Conservation (phyloP, 192 early-diverging fungal genomes). For the Umbelopsis sp. region DNA sequence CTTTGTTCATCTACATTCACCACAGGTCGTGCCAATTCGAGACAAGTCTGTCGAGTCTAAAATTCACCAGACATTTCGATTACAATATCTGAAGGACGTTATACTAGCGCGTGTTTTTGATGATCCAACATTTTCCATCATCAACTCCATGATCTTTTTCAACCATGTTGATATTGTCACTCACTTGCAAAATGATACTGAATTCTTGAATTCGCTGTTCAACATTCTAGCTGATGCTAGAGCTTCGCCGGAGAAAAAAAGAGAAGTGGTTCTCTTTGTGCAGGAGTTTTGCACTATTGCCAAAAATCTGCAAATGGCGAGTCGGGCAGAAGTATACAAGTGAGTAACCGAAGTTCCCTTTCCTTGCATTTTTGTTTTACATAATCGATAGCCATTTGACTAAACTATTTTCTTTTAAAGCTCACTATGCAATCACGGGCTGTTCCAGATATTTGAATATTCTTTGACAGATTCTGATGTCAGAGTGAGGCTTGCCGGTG, state of each 20-base stretch:
- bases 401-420: constrained; percentile 38
- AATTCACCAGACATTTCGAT: constrained; percentile 85
- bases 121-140: constrained; percentile 70
- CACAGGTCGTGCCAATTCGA: constrained; percentile 73
- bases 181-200: constrained; percentile 68
- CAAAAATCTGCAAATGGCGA: constrained; percentile 65
- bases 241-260: constrained; percentile 55
- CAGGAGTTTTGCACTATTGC: constrained; percentile 79
- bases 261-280: constrained; percentile 79
- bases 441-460: constrained; percentile 78
- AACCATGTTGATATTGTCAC: constrained; percentile 85
- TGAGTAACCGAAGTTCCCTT: constrained; percentile 27
- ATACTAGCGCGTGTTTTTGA: constrained; percentile 77
- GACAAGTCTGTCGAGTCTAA: constrained; percentile 70
- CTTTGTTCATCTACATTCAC: background rate
- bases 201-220: constrained; percentile 74
- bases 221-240: constrained; percentile 55
- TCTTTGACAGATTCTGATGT: constrained; percentile 60
- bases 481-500: constrained; percentile 60
- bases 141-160: constrained; percentile 78
- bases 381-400: background rate
- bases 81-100: constrained; percentile 88
- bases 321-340: constrained; percentile 67
- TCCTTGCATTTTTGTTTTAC: background rate
- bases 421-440: constrained; percentile 72